These are phyloP conservation scores for Carnegiea gigantea DNA, from an alignment of 179 eudicot species.

Conservation along the genomic window DNA sequence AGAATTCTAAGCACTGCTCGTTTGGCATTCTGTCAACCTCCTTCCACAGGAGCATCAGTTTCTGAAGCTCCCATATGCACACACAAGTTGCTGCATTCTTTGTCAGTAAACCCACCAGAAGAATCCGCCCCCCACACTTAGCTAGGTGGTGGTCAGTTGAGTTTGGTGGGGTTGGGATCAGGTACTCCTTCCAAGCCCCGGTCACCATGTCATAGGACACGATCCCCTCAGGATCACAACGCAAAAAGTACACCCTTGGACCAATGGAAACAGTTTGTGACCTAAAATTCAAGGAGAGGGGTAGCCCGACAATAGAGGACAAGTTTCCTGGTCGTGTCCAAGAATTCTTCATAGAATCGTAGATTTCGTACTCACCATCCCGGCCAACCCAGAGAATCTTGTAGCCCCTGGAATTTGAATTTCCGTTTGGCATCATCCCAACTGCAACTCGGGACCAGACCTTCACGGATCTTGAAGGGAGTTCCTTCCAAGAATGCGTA, in stretches of 20 bases:
- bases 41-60: slow-evolving; percentile 96
- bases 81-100: slow-evolving; percentile 90
- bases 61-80: slow-evolving; percentile 95
- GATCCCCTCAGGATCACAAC: slow-evolving; percentile 81
- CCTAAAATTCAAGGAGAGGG: slow-evolving; percentile 65
- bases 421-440: slow-evolving; percentile 60
- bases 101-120: slow-evolving; percentile 78
- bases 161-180: slow-evolving; percentile 65
- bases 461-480: slow-evolving; percentile 64
- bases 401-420: slow-evolving; percentile 46
- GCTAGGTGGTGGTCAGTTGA: slow-evolving; percentile 70
- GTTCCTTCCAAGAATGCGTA: slow-evolving; percentile 66
- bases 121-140: slow-evolving; percentile 59
- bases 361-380: slow-evolving; percentile 78
- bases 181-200: slow-evolving; percentile 66
- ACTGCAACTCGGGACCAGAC: slow-evolving; percentile 87
- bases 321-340: slow-evolving; percentile 64
- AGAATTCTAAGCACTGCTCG: slow-evolving; percentile 91
- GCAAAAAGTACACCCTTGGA: slow-evolving; percentile 57
- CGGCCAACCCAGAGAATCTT: slow-evolving; percentile 80
- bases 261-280: slow-evolving; percentile 65
- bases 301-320: slow-evolving; percentile 59
- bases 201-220: slow-evolving; percentile 62
- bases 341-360: slow-evolving; percentile 53
- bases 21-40: slow-evolving; percentile 99